Conservation (phyloP, 495 filamentous ascomycete species). For the Neurospora sp. region DNA sequence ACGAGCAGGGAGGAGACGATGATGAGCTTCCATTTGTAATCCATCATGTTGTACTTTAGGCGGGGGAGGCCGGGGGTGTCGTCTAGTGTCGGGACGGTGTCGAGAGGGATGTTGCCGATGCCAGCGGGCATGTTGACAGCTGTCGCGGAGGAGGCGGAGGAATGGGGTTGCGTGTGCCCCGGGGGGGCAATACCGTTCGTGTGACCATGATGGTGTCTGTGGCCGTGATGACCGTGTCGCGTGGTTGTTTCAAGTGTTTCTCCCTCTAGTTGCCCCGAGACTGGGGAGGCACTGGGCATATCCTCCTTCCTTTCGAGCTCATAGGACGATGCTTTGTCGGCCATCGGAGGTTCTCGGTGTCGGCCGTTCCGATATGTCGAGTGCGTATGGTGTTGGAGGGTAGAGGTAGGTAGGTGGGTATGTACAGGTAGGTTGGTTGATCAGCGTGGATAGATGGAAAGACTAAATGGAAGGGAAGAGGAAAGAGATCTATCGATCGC, state of each 20-base stretch:
- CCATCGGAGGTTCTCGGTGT: not conserved
- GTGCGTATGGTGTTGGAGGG: not conserved
- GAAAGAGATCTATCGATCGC: not conserved
- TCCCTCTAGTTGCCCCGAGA: not conserved
- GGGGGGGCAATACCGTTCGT: not conserved
- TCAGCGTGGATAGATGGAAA: not conserved
- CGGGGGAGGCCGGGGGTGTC: conserved; percentile 26
- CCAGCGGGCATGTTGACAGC: not conserved
- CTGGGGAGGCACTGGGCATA: not conserved
- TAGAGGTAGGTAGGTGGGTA: not conserved
- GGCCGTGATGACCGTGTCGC: not conserved
- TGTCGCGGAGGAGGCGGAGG: not conserved
- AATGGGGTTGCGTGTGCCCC: not conserved
- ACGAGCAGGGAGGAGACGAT: conserved; percentile 30
- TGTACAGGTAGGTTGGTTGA: not conserved
- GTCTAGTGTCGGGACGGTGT: not conserved
- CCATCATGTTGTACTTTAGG: conserved; percentile 33
- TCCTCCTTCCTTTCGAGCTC: not conserved
- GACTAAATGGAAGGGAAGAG: not conserved
- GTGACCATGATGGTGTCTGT: not conserved
- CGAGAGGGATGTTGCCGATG: not conserved
- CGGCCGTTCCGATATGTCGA: not conserved
- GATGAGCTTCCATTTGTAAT: conserved; percentile 35
- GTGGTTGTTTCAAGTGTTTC: not conserved
- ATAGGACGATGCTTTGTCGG: not conserved